Evolutionary conservation across 179 eudicot genomes (phyloP).

Genomic region (Kewa caespitosa): DNA sequence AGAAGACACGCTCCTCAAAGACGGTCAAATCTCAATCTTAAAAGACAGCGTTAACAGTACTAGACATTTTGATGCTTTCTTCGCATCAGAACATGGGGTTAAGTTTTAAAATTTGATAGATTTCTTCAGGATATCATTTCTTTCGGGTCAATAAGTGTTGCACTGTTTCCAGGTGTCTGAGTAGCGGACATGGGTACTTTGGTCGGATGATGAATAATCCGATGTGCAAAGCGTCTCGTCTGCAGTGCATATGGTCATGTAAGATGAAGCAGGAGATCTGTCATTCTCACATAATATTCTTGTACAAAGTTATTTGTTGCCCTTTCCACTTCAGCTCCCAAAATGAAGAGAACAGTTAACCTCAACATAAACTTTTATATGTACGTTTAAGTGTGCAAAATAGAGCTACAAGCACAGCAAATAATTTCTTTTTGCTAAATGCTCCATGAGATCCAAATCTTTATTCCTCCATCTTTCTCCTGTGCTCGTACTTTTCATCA

Average conservation of each 20-base stretch:
- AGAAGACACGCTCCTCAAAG: conserved; percentile 42
- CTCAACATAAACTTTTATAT: neutral
- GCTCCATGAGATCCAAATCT: too few relatives aligned
- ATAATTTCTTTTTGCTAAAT: neutral
- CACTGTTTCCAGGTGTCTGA: conserved; percentile 7
- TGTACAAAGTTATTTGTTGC: neutral
- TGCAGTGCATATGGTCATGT: neutral
- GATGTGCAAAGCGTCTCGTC: neutral
- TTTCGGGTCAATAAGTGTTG: neutral
- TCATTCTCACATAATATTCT: neutral
- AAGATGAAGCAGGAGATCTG: neutral
- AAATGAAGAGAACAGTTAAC: neutral
- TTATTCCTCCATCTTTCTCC: too few relatives aligned
- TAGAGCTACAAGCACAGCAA: neutral
- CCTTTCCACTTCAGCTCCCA: neutral
- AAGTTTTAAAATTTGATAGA: conserved; percentile 17
- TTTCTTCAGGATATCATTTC: too few relatives aligned
- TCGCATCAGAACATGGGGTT: conserved; percentile 26
- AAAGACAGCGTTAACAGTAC: conserved; percentile 36
- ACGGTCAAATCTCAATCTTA: conserved; percentile 42
- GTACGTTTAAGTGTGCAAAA: neutral
- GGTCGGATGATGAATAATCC: neutral
- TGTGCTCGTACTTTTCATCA: neutral
- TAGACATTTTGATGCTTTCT: conserved; percentile 27
- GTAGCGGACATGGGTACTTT: conserved; percentile 6